Percentiles rank a stretch among this genome's conserved stretches.
phyloP scores from a whole-genome alignment of 1,139 yeast species.

The Yamadazyma pseudoaaseri region DNA sequence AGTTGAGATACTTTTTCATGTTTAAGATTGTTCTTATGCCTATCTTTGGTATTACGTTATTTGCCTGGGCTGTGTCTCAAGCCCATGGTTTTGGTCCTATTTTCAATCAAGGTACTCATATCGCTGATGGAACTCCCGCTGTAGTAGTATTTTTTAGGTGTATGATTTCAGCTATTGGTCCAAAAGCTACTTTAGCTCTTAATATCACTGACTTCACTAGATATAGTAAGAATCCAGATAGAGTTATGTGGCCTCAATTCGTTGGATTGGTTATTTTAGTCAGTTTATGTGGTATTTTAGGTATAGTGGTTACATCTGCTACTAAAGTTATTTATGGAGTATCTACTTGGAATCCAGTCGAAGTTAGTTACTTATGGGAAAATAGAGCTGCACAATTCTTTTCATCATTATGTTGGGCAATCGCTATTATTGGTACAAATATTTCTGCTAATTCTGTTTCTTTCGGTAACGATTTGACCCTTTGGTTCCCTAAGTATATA shows the following conservation, averaged over 20 bases:
- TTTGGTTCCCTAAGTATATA: constrained; percentile 27
- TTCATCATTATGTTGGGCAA: constrained; percentile 36
- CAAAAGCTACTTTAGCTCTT: constrained; percentile 29
- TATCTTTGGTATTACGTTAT: constrained; percentile 20
- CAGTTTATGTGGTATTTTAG: constrained; percentile 13
- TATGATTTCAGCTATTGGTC: constrained; percentile 23
- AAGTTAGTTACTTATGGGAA: constrained; percentile 20
- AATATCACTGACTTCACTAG: constrained; percentile 31
- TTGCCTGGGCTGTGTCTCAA: constrained; percentile 19
- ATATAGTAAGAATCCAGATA: constrained; percentile 22
- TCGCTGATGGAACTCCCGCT: constrained; percentile 14
- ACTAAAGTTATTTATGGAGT: constrained; percentile 14
- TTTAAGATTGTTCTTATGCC: constrained; percentile 17
- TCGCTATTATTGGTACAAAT: constrained; percentile 23
- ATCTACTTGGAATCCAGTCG: constrained; percentile 35
- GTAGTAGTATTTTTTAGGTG: constrained; percentile 22
- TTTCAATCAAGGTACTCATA: constrained; percentile 15
- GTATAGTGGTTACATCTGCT: constrained; percentile 13
- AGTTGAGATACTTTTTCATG: constrained; percentile 18
- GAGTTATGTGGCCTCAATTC: constrained; percentile 24
- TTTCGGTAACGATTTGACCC: constrained; percentile 30
- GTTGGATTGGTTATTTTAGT: constrained; percentile 25
- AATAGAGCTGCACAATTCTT: constrained; percentile 35
- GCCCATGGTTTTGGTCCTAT: constrained; percentile 23
- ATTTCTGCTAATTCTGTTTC: constrained; percentile 24